Conservation (phyloP, 2,329 filamentous ascomycete species). For the Aspergillus awamori region DNA sequence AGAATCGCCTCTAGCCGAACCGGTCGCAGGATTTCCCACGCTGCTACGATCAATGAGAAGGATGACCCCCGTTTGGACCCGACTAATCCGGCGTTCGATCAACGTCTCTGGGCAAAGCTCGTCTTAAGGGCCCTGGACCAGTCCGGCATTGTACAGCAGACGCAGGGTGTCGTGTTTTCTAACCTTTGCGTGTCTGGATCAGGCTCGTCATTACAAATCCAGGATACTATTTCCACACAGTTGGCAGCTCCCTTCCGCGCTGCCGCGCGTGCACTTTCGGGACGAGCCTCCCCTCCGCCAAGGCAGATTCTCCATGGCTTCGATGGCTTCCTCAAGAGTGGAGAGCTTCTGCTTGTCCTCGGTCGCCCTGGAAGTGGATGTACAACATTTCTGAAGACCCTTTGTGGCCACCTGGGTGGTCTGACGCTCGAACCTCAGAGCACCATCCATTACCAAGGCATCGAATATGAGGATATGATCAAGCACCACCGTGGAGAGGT, state of each 20-base stretch:
- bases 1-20: slow-evolving; percentile 30
- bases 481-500: slow-evolving; percentile 61
- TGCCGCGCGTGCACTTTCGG: slow-evolving; percentile 12
- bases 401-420: slow-evolving; percentile 65
- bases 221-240: slow-evolving; percentile 29
- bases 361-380: slow-evolving; percentile 56
- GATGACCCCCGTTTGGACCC: slow-evolving; percentile 29
- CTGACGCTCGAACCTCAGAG: slow-evolving; percentile 12
- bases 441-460: slow-evolving; percentile 70
- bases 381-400: slow-evolving; percentile 80
- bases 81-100: slow-evolving; percentile 27
- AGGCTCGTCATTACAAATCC: slow-evolving; percentile 27
- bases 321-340: slow-evolving; percentile 53
- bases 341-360: slow-evolving; percentile 46
- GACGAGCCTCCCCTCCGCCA: slow-evolving; percentile 46
- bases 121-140: slow-evolving; percentile 25
- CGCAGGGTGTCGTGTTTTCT: slow-evolving; percentile 30
- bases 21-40: slow-evolving; percentile 24
- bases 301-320: slow-evolving; percentile 55
- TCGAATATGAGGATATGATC: slow-evolving; percentile 33
- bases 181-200: slow-evolving; percentile 30
- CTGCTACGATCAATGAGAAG: slow-evolving; percentile 15
- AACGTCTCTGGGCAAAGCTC: slow-evolving; percentile 29
- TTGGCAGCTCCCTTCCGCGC: slow-evolving; percentile 39
- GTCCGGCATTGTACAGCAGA: slow-evolving; percentile 23